Conservation (phyloP, 306 rosid genomes). For the Sphenostylis stenocarpa region DNA sequence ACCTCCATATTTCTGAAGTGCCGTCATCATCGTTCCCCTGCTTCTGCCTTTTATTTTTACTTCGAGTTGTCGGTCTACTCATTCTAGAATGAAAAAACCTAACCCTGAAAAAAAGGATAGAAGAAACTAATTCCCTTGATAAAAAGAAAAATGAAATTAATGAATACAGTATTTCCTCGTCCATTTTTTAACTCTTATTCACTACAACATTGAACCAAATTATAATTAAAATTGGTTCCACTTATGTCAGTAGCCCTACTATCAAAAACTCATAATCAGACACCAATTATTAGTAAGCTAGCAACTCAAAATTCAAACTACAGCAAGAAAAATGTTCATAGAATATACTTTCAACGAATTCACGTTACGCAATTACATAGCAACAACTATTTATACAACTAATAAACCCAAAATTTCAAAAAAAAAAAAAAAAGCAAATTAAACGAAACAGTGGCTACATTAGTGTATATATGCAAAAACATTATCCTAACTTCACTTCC, state of each 20-base stretch:
- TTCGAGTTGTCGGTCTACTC: slow-evolving; percentile 75
- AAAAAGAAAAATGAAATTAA: neutral
- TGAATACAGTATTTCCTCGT: neutral
- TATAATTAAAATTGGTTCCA: neutral
- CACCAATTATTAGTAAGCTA: neutral
- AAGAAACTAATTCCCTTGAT: neutral
- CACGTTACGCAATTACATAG: neutral
- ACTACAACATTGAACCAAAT: slow-evolving; percentile 4
- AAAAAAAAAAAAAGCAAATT: neutral
- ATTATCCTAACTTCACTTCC: slow-evolving; percentile 10
- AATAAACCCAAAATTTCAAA: neutral
- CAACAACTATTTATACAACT: neutral
- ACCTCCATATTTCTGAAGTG: slow-evolving; percentile 75
- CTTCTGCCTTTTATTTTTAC: slow-evolving; percentile 75
- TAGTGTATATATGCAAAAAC: neutral
- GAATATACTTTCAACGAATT: neutral
- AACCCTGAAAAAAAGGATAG: slow-evolving; percentile 37
- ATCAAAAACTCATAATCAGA: neutral
- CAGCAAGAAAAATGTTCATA: neutral
- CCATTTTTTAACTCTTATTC: slow-evolving; percentile 2
- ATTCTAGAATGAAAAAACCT: slow-evolving; percentile 42
- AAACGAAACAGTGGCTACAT: neutral
- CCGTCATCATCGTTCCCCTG: slow-evolving; percentile 54
- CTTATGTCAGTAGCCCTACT: neutral
- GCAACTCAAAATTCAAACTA: neutral